Conservation (phyloP, 2,329 filamentous ascomycete species). For the Colletotrichum sp. region DNA sequence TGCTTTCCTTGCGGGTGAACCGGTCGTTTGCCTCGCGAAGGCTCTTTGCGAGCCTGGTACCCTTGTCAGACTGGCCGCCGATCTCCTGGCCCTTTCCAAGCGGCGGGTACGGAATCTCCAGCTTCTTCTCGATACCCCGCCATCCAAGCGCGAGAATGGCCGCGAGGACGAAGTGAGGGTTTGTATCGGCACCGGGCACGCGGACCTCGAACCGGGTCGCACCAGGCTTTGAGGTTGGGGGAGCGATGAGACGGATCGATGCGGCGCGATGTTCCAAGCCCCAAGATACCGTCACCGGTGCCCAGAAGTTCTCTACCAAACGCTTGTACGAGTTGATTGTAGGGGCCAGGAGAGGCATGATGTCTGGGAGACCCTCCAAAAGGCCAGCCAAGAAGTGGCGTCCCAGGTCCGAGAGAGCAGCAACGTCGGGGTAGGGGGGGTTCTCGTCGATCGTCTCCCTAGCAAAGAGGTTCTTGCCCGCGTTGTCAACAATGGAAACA, state of each 20-base stretch:
- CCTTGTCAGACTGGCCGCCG: constrained; percentile 72
- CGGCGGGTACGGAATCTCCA: constrained; percentile 81
- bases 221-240: constrained; percentile 81
- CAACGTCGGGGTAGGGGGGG: constrained; percentile 76
- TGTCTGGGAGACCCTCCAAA: constrained; percentile 84
- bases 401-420: constrained; percentile 83
- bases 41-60: constrained; percentile 80
- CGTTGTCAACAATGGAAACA: constrained; percentile 80
- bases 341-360: constrained; percentile 94
- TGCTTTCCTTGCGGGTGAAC: constrained; percentile 78
- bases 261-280: constrained; percentile 94
- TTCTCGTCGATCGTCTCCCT: constrained; percentile 70
- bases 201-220: constrained; percentile 93
- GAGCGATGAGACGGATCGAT: constrained; percentile 86
- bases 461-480: constrained; percentile 84
- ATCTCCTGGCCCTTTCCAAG: constrained; percentile 85
- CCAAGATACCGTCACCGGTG: constrained; percentile 96
- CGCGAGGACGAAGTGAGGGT: constrained; percentile 84
- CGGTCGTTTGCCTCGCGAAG: constrained; percentile 82
- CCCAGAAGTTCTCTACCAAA: constrained; percentile 99
- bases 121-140: constrained; percentile 90
- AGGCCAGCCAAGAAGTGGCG: constrained; percentile 93
- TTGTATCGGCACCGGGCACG: constrained; percentile 92
- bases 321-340: constrained; percentile 99
- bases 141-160: constrained; percentile 88